Percentiles rank a stretch among this genome's conserved stretches.
phyloP scores from a whole-genome alignment of 2,329 filamentous ascomycete genomes.

The Colletotrichum aenigma region DNA sequence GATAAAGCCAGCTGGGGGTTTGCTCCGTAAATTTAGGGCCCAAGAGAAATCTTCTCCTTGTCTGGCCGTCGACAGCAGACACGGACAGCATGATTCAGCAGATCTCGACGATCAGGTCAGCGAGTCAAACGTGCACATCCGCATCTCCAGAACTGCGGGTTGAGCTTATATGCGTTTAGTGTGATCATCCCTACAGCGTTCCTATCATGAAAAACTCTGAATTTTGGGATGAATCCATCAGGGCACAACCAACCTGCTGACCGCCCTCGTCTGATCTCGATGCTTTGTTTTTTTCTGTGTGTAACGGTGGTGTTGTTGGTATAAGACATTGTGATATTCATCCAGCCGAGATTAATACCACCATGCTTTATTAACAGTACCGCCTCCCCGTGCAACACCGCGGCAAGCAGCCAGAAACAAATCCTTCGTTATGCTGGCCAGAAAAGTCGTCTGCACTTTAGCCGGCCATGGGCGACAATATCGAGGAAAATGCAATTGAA shows the following conservation, averaged over 20 bases:
- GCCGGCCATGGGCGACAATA: not conserved
- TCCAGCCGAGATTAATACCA: not conserved
- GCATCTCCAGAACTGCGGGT: not conserved
- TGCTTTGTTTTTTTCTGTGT: not conserved
- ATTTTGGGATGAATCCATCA: not conserved
- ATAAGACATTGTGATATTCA: not conserved
- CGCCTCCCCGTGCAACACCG: not conserved
- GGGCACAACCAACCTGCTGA: not conserved
- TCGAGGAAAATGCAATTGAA: not conserved
- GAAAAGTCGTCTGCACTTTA: not conserved
- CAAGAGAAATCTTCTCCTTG: not conserved
- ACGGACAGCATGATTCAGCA: not conserved
- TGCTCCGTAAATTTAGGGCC: not conserved
- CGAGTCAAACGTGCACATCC: not conserved
- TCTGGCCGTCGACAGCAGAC: not conserved
- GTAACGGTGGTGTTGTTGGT: not conserved
- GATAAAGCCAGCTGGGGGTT: not conserved
- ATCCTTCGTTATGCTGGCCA: not conserved
- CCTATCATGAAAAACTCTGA: not conserved
- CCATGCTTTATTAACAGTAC: not conserved
- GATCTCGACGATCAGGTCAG: not conserved
- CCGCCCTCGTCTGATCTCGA: not conserved
- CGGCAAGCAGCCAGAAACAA: not conserved
- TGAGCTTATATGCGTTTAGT: not conserved
- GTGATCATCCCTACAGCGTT: not conserved